Percentiles rank a stretch among this genome's conserved stretches.
Evolutionary conservation across 1,139 yeast genomes (phyloP).

Genomic region (Lodderomyces oxycetoniae): DNA sequence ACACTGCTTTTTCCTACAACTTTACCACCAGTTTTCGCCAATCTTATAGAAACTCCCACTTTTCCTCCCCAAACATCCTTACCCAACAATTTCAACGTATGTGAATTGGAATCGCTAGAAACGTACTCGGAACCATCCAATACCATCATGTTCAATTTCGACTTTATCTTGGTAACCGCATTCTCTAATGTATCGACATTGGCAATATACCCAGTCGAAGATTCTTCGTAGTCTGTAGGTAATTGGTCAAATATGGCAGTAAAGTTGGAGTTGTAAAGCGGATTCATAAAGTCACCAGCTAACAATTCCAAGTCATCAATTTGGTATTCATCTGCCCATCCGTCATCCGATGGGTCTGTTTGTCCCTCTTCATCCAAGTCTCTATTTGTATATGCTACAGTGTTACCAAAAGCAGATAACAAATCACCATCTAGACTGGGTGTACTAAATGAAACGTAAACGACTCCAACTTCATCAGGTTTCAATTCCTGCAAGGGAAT

Average conservation of each 20-base stretch:
- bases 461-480: slow-evolving; percentile 69
- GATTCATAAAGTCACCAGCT: slow-evolving; percentile 80
- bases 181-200: slow-evolving; percentile 32
- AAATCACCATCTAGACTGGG: slow-evolving; percentile 34
- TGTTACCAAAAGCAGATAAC: slow-evolving; percentile 60
- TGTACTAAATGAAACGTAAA: slow-evolving; percentile 72
- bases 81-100: slow-evolving; percentile 78
- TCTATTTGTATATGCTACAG: slow-evolving; percentile 69
- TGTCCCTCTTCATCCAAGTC: slow-evolving; percentile 79
- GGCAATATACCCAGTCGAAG: slow-evolving; percentile 34
- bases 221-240: slow-evolving; percentile 26
- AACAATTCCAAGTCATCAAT: slow-evolving; percentile 72
- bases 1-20: slow-evolving; percentile 76
- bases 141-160: slow-evolving; percentile 71
- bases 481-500: slow-evolving; percentile 68
- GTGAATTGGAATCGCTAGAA: slow-evolving; percentile 56
- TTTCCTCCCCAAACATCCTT: slow-evolving; percentile 70
- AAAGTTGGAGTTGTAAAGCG: slow-evolving; percentile 77
- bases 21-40: slow-evolving; percentile 66
- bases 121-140: slow-evolving; percentile 75
- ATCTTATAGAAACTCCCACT: slow-evolving; percentile 64
- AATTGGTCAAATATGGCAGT: slow-evolving; percentile 72
- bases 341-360: slow-evolving; percentile 66
- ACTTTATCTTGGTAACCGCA: slow-evolving; percentile 45
- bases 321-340: slow-evolving; percentile 91